Base-by-base conservation (phyloP, 2,329 filamentous ascomycete genomes). In the Fusarium fracticaudum region DNA sequence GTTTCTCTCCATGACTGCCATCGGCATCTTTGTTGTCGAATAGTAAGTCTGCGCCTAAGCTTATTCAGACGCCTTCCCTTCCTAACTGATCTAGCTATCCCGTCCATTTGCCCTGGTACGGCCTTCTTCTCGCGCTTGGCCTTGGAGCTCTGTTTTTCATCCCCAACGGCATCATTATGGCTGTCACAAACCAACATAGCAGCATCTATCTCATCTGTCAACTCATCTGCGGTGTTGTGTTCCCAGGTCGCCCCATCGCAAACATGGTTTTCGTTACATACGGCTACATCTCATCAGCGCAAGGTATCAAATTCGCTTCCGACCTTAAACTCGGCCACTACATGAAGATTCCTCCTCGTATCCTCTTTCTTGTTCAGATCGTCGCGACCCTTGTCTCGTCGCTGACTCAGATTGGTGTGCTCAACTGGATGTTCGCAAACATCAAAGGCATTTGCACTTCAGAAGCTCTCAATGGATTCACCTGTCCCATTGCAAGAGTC, bases 191-290 rank as follows among this genome's bases (percentile, higher is more conserved):
- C 81, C 94, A 96, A 80, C 93, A 96, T 81, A 94, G 91, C 82
- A 94, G 92, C 81, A 94, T 96, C 74, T 96, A 96, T 80, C 88
- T 96, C 41, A 93, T 96, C 77, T 96, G 94, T 81, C 94, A 96
- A 82, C 88, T 97, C 65, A 91, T 96, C 73, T 96, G 93, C 72
- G 94, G 94, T 61, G 91, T 89, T 58, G 87, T 94, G 22, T 97
- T 97, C 80, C 94, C 94, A 2, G 94, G 94, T 35, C 91, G 93
- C 3, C 94, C 94, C 3, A 93, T 97, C 17, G 94, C 94, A 58
- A 96, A 97, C 82, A 97, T 97, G 94, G 93, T 97, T 41, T 97
- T 97, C 78, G 94, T 96, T 54, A 96, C 94, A 0, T 97, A 96
- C 80, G 94, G 94, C 71, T 97, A 96, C 82, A 96, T 96, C 79